Conservation (phyloP, 805 yeast genomes). For the Candida boleticola region DNA sequence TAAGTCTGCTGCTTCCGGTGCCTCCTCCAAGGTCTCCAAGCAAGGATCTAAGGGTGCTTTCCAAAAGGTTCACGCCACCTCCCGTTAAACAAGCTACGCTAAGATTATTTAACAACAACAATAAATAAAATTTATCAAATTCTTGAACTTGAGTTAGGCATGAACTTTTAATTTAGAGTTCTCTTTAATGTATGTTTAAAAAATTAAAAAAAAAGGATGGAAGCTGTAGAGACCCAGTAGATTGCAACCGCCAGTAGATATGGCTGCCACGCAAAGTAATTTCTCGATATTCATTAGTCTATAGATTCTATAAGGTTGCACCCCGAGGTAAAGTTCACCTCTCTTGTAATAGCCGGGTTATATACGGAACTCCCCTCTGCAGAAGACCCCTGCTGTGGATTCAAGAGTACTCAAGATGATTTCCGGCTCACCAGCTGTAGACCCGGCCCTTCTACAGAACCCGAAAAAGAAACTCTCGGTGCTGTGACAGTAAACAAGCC, state of each 20-base stretch:
- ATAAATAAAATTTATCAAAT: slow-evolving; percentile 7
- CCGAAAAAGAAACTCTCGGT: slow-evolving; percentile 39
- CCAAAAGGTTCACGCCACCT: slow-evolving; percentile 94
- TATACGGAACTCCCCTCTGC: slow-evolving; percentile 23
- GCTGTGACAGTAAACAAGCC: slow-evolving; percentile 34
- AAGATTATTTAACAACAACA: slow-evolving; percentile 1
- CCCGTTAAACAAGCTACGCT: slow-evolving; percentile 63
- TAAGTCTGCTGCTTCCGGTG: slow-evolving; percentile 72
- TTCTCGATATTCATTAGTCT: no score
- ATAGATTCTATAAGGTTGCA: no score
- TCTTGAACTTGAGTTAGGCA: no score
- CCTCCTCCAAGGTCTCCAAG: slow-evolving; percentile 75
- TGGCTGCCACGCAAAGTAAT: no score
- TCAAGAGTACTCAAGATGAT: slow-evolving; percentile 23
- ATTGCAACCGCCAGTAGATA: no score
- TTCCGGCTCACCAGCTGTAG: slow-evolving; percentile 13
- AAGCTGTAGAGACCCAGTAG: no score
- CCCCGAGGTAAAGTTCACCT: no score
- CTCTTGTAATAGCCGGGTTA: no score
- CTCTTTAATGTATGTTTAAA: no score
- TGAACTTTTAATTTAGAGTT: no score
- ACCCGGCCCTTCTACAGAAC: no score
- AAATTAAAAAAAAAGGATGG: no score
- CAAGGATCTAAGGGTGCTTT: slow-evolving; percentile 97
- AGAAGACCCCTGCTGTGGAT: slow-evolving; percentile 18